These are phyloP conservation scores for Cajanus cajan DNA, from an alignment of 306 rosid genomes.

Conservation along the genomic window DNA sequence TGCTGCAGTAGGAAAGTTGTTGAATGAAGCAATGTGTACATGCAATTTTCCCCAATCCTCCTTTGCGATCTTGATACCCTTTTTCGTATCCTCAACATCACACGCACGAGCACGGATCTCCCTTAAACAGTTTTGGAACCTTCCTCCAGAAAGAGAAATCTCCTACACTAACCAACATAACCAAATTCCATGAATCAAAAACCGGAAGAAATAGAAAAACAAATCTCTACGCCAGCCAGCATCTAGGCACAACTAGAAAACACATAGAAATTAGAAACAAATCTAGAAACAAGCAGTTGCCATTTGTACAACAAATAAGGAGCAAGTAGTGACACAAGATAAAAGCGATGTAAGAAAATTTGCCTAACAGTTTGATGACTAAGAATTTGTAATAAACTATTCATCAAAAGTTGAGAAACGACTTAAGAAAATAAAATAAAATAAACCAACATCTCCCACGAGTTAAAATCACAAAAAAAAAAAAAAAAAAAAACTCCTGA, in stretches of 20 bases:
- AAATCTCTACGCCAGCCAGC: not conserved
- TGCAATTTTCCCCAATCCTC: slow-evolving; percentile 85
- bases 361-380: not conserved
- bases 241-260: not conserved
- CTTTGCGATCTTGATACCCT: slow-evolving; percentile 70
- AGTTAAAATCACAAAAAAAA: not conserved
- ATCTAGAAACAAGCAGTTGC: not conserved
- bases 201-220: not conserved
- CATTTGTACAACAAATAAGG: slow-evolving; percentile 15
- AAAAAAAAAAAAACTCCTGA: not conserved
- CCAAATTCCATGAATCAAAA: slow-evolving; percentile 44
- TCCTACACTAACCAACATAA: slow-evolving; percentile 80
- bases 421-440: not conserved
- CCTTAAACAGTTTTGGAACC: slow-evolving; percentile 86
- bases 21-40: slow-evolving; percentile 82
- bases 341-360: not conserved
- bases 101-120: slow-evolving; percentile 84
- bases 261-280: not conserved
- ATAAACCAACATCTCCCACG: not conserved
- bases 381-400: not conserved
- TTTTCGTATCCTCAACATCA: slow-evolving; percentile 74
- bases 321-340: not conserved
- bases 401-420: not conserved
- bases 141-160: slow-evolving; percentile 88
- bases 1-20: slow-evolving; percentile 98